Evolutionary conservation across 441 rosid species (phyloP), one percentile per base, ranked within the genome.

Genomic region (Rhodomyrtus psidioides): DNA sequence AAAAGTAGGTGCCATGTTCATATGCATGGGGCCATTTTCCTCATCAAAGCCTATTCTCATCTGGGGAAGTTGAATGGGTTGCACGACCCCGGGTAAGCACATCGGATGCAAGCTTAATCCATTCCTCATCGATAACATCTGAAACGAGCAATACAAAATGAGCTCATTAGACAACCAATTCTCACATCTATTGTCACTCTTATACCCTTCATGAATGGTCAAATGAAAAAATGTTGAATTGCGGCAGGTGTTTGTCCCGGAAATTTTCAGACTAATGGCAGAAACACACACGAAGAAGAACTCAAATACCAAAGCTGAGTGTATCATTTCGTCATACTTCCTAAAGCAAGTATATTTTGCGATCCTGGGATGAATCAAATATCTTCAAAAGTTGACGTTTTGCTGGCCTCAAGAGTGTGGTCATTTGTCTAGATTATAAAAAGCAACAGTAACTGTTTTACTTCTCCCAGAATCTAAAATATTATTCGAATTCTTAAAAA

Each of bases 111-210:
- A 91, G 83, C 91, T 92, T 51, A 94, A 46, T 84, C 98, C 99
- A 82, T 95, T 96, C 87, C 94, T 94, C 94, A 94, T 86, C 28
- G 98, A 92, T 83, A 95, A 85, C 96, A 94, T 94, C 98, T 95
- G 90, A 59, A 87, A 87, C 30, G 12, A 82, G 81, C 30, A 82
- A 53, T 12, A 58, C 12, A 81, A 14, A 28, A 28, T 42, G 49
- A 75, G 55, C 62, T 44, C 81, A 10, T 46, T 28, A 21, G 49
- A 34, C 0, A 1, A 21, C 79, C 79, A 34, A 10, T 70, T 70
- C 79, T 39, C 79, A 70, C 9, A 3, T 34, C 49, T 70, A 34
- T 70, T 9, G 79, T 70, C n/a, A 39, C 26, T 70, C n/a, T 9
- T 19, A 30, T 62, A 17, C 75, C 75, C n/a, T 62, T 62, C 75